Base-by-base conservation (phyloP, 768 basidiomycete species). In the Gyrodon lividus region DNA sequence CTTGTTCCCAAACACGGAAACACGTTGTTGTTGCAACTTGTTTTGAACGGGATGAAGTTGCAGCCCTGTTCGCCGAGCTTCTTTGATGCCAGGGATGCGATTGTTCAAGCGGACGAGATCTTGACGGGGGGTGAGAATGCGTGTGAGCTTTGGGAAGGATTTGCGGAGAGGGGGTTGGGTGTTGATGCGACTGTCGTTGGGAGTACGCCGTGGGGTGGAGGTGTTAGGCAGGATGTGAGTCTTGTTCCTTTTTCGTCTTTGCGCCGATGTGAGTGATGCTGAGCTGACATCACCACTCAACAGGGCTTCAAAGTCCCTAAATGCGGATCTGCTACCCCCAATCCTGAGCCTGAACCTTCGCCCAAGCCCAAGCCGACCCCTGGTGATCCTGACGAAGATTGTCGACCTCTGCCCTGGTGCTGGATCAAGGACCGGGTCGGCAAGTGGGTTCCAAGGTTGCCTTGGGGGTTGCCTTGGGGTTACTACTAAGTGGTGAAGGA, bases 91-190 rank as follows among this genome's bases (percentile, higher is more conserved):
- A 84, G 93, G 53, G 85, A 87, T 67, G 90, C 92, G 14, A 93
- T 96, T 67, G 82, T 96, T 57, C 85, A 92, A 58, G 94, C 96
- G 19, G 96, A 98, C 67, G 75, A 91, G 66, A 72, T 89, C 39
- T 78, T 97, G 52, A 98, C 96, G 3, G 90, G 85, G 13, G 96
- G 96, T 3, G 91, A 93, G 80, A 99, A 99, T 77, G 74, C 77
- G 59, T 99, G 96, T 69, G 75, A 76, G 13, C 70, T 99, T 56
- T 98, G 93, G 94, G 72, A 77, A 51, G 91, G 83, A 38, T 99
- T 98, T 66, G 79, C 90, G 6, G 71, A 79, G 59, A 78, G 91
- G 31, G 96, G 96, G 1, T 70, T 98, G 42, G 95, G 95, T 4
- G 64, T 73, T 10, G 85, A 93, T 60, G 90, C 96, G 3, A 71